These are phyloP conservation scores for Phallus indusiatus DNA, from an alignment of 768 basidiomycete genomes.

Conservation along the genomic window DNA sequence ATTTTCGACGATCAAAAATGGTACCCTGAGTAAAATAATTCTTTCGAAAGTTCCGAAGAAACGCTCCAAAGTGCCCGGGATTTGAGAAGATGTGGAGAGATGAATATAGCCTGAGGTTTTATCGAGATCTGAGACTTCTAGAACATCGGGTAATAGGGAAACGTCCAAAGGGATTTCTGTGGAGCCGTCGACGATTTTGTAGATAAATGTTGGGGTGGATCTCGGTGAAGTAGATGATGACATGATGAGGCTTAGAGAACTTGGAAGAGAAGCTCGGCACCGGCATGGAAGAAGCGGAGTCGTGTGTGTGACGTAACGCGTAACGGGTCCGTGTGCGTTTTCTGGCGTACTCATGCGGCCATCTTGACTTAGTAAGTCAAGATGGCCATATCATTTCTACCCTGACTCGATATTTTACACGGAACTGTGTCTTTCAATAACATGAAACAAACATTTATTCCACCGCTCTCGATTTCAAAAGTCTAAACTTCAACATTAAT, in stretches of 20 bases:
- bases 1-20: constrained; percentile 29
- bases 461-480: too few relatives aligned
- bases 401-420: too few relatives aligned
- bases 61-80: constrained; percentile 34
- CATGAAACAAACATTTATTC: too few relatives aligned
- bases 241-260: background rate
- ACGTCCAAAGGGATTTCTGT: constrained; percentile 26
- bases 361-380: too few relatives aligned
- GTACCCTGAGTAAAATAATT: constrained; percentile 36
- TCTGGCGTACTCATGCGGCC: too few relatives aligned
- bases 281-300: too few relatives aligned
- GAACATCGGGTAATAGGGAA: constrained; percentile 30
- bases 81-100: constrained; percentile 43
- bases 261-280: too few relatives aligned
- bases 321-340: too few relatives aligned
- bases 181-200: constrained; percentile 46
- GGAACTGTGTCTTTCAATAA: too few relatives aligned
- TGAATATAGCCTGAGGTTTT: constrained; percentile 40
- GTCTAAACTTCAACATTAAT: too few relatives aligned
- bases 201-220: constrained; percentile 41
- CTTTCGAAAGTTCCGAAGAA: constrained; percentile 34
- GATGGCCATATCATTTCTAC: too few relatives aligned
- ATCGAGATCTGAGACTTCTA: constrained; percentile 45
- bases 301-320: too few relatives aligned
- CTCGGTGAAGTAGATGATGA: background rate